phyloP scores from a whole-genome alignment of 2,329 filamentous ascomycete genomes.

The Ophiosphaerella herpotricha region DNA sequence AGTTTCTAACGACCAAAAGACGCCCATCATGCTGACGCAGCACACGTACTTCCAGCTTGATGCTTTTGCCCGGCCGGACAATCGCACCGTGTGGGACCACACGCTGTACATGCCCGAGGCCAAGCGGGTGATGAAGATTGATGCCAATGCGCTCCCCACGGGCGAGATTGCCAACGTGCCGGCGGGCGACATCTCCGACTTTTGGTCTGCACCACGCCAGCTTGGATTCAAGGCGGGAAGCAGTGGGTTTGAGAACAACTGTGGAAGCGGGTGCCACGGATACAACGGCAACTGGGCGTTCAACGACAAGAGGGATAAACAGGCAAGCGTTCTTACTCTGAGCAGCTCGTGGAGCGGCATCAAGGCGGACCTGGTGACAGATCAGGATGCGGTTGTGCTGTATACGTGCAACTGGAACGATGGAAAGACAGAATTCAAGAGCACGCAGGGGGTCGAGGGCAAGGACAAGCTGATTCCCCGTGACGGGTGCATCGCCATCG shows the following conservation, averaged over 20 bases:
- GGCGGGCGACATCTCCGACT: conserved; percentile 33
- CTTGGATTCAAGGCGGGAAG: conserved; percentile 37
- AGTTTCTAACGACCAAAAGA: conserved; percentile 31
- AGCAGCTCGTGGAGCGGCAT: conserved; percentile 39
- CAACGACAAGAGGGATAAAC: conserved; percentile 29
- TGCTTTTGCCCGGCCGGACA: conserved; percentile 37
- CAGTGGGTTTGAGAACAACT: conserved; percentile 34
- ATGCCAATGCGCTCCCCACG: conserved; percentile 37
- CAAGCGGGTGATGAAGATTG: conserved; percentile 30
- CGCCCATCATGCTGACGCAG: conserved; percentile 40
- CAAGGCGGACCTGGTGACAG: conserved; percentile 36
- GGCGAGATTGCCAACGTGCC: conserved; percentile 35
- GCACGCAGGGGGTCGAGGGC: conserved; percentile 32
- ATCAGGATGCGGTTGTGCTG: conserved; percentile 40
- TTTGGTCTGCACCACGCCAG: conserved; percentile 38
- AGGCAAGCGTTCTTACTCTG: conserved; percentile 29
- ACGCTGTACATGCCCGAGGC: conserved; percentile 38
- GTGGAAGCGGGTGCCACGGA: conserved; percentile 41
- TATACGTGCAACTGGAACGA: conserved; percentile 45
- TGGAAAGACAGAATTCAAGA: conserved; percentile 43
- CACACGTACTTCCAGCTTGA: conserved; percentile 45
- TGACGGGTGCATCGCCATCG: conserved; percentile 42
- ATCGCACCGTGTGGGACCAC: conserved; percentile 41
- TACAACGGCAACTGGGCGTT: conserved; percentile 41
- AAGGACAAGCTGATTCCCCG: conserved; percentile 39